Evolutionary conservation across 768 basidiomycete genomes (phyloP).

Genomic region (Asterophora parasitica): DNA sequence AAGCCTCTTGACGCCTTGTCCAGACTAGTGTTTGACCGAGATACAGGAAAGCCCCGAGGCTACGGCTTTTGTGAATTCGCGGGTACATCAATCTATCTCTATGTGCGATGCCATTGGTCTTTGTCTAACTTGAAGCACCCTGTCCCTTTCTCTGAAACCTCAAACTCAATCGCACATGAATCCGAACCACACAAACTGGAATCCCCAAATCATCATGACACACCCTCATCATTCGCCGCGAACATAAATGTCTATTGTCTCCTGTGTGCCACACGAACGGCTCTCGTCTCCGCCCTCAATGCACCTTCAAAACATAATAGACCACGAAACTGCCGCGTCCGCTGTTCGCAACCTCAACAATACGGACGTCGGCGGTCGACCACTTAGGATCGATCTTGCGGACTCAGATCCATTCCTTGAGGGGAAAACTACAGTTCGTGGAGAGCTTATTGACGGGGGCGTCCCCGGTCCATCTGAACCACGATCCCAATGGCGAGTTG

Average conservation of each 20-base stretch:
- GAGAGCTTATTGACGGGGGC: slow-evolving; percentile 72
- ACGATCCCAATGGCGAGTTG: slow-evolving; percentile 49
- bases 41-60: slow-evolving; percentile 91
- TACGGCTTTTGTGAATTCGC: slow-evolving; percentile 94
- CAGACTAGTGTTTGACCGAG: slow-evolving; percentile 85
- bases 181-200: not conserved
- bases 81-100: slow-evolving; percentile 52
- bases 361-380: slow-evolving; percentile 86
- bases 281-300: slow-evolving; percentile 9
- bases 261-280: slow-evolving; percentile 3
- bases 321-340: slow-evolving; percentile 93
- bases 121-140: slow-evolving; percentile 32
- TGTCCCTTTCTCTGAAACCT: slow-evolving; percentile 14
- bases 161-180: slow-evolving; percentile 3
- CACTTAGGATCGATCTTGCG: slow-evolving; percentile 89
- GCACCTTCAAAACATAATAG: slow-evolving; percentile 34
- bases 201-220: slow-evolving; percentile 2
- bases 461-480: slow-evolving; percentile 51
- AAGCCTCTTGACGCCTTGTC: slow-evolving; percentile 8
- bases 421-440: slow-evolving; percentile 83
- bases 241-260: not conserved
- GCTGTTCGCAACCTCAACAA: slow-evolving; percentile 96
- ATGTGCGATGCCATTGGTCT: slow-evolving; percentile 18
- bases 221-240: not conserved
- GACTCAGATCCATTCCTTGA: slow-evolving; percentile 91